Evolutionary conservation across 345 rosid species (phyloP).

Genomic region (Populus euphratica): DNA sequence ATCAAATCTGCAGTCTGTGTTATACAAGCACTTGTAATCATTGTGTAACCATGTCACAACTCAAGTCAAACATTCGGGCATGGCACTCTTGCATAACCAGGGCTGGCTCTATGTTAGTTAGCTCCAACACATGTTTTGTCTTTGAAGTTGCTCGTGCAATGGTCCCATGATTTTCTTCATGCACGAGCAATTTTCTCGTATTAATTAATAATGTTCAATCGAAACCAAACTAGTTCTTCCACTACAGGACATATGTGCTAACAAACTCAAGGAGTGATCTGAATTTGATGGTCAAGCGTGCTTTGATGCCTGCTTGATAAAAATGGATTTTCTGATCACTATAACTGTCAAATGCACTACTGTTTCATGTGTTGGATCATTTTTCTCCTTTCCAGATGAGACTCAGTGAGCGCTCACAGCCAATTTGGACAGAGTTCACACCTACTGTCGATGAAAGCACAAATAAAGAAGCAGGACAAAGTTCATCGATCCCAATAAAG

Average conservation of each 20-base stretch:
- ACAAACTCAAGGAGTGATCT: background rate
- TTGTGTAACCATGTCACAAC: background rate
- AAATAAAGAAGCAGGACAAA: slow-evolving; percentile 34
- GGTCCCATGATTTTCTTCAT: background rate
- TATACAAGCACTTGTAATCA: background rate
- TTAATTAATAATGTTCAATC: background rate
- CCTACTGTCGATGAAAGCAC: slow-evolving; percentile 31
- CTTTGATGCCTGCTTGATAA: background rate
- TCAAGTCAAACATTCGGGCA: background rate
- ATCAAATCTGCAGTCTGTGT: background rate
- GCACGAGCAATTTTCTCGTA: background rate
- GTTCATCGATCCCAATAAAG: slow-evolving; percentile 40
- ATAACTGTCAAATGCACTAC: background rate
- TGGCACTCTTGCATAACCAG: background rate
- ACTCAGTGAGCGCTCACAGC: slow-evolving; percentile 49
- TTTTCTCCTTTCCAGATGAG: slow-evolving; percentile 41
- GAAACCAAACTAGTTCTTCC: background rate
- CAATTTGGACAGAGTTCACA: slow-evolving; percentile 50
- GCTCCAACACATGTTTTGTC: background rate
- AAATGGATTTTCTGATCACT: background rate
- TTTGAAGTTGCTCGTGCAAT: background rate
- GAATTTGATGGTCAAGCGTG: background rate
- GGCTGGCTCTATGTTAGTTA: background rate
- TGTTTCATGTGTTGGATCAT: background rate
- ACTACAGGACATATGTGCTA: background rate